Evolutionary conservation across 2,329 filamentous ascomycete species (phyloP).

Genomic region (Ceratocystis destructans): DNA sequence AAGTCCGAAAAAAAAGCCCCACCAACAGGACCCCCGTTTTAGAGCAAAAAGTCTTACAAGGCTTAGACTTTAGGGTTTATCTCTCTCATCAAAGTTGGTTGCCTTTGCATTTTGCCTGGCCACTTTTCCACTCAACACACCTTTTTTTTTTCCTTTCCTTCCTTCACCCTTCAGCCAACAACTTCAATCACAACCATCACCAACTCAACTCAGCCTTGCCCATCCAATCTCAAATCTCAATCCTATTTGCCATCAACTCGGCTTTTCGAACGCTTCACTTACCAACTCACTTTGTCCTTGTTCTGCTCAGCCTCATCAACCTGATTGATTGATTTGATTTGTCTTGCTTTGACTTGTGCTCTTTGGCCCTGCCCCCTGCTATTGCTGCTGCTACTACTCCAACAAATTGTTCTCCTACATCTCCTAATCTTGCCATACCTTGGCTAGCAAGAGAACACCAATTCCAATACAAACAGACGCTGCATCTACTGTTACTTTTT

Average conservation of each 20-base stretch:
- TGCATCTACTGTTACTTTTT: background rate
- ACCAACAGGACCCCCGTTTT: slow-evolving; percentile 4
- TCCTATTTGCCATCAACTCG: background rate
- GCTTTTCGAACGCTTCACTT: background rate
- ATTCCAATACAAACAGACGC: background rate
- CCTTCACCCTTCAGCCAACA: background rate
- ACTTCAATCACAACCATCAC: slow-evolving; percentile 7
- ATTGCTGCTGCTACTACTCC: background rate
- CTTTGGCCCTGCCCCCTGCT: background rate
- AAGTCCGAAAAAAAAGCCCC: background rate
- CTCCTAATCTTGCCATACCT: background rate
- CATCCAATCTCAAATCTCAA: background rate
- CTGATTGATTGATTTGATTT: background rate
- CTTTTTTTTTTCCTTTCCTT: background rate
- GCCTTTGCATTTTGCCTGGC: slow-evolving; percentile 8
- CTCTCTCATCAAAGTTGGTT: background rate
- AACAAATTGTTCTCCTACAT: background rate
- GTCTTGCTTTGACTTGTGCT: background rate
- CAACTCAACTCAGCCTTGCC: background rate
- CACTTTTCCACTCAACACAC: slow-evolving; percentile 13
- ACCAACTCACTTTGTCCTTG: background rate
- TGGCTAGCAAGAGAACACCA: background rate
- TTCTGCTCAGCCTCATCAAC: background rate
- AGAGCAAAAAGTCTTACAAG: background rate
- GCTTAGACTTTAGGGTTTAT: slow-evolving; percentile 5